A percentile compares a stretch with the other conserved stretches of the same genome.
These are phyloP conservation scores for Phylloporus arenicola DNA, from an alignment of 768 basidiomycete species.

Conservation along the genomic window DNA sequence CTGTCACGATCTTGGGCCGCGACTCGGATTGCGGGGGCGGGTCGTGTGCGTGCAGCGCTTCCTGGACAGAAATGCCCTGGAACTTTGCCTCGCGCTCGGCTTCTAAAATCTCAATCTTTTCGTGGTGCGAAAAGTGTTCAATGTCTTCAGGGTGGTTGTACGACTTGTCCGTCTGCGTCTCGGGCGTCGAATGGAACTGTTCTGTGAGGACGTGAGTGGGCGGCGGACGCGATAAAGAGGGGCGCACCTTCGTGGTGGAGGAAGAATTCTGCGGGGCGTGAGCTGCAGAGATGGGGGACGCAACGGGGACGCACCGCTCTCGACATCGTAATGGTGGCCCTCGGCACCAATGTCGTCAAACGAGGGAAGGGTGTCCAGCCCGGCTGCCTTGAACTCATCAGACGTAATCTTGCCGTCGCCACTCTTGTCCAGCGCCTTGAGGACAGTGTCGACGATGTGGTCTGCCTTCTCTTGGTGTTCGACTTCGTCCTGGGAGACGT, in stretches of 20 bases:
- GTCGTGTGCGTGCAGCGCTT: constrained; percentile 55
- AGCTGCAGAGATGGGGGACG: not conserved
- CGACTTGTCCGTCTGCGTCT: constrained; percentile 93
- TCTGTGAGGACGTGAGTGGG: constrained; percentile 39
- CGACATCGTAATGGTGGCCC: constrained; percentile 90
- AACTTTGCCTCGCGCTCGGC: constrained; percentile 78
- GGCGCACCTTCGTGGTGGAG: constrained; percentile 87
- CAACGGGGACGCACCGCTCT: constrained; percentile 61
- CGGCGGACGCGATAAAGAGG: not conserved
- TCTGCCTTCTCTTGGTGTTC: constrained; percentile 82
- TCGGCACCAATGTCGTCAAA: constrained; percentile 83
- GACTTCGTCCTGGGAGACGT: constrained; percentile 51
- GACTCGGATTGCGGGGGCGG: constrained; percentile 24
- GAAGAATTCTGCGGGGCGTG: constrained; percentile 66
- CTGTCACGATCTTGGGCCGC: constrained; percentile 51
- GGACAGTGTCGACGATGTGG: constrained; percentile 64
- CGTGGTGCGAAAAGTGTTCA: constrained; percentile 90
- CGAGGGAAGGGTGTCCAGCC: constrained; percentile 72
- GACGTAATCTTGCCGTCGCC: constrained; percentile 63
- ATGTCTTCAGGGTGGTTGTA: constrained; percentile 91
- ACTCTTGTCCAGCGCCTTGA: constrained; percentile 67
- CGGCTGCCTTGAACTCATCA: constrained; percentile 68
- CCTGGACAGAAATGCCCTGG: constrained; percentile 76
- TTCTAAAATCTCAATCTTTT: constrained; percentile 77
- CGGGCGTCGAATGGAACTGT: constrained; percentile 90